These are phyloP conservation scores for Margaritispora aquatica DNA, from an alignment of 495 filamentous ascomycete species.

Conservation along the genomic window DNA sequence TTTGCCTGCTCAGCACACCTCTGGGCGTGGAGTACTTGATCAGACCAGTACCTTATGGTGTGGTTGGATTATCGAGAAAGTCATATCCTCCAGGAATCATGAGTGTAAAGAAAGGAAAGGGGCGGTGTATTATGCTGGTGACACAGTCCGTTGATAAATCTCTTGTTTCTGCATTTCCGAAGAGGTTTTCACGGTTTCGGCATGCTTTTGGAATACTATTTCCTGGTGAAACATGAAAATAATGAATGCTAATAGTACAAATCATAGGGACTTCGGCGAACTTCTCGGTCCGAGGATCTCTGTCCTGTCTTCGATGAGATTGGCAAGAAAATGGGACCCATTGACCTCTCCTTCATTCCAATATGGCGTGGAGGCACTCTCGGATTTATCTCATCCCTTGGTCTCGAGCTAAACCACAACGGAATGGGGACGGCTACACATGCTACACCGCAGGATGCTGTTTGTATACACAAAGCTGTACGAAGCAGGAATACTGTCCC, in stretches of 20 bases:
- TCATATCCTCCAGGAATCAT: constrained; percentile 38
- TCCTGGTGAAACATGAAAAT: no score
- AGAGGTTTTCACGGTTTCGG: no score
- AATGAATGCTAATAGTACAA: no score
- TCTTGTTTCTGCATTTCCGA: no score
- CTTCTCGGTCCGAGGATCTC: constrained; percentile 51
- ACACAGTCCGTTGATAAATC: no score
- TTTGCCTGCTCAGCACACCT: constrained; percentile 81
- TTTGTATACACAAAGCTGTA: constrained; percentile 53
- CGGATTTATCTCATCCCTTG: constrained; percentile 14
- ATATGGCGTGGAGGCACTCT: constrained; percentile 59
- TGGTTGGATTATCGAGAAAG: constrained; percentile 41
- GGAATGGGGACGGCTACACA: constrained; percentile 70
- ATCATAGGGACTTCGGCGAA: constrained; percentile 17
- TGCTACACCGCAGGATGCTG: constrained; percentile 76
- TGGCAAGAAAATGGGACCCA: constrained; percentile 72
- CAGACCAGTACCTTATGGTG: constrained; percentile 44
- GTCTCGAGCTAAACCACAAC: constrained; percentile 38
- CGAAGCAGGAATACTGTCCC: constrained; percentile 8
- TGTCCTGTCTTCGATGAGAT: constrained; percentile 87
- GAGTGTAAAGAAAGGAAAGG: constrained; percentile 55
- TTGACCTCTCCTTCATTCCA: constrained; percentile 88
- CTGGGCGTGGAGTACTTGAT: constrained; percentile 61
- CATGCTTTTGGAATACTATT: no score
- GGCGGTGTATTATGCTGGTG: constrained; percentile 17